Evolutionary conservation across 192 early-diverging fungal genomes (phyloP).

Genomic region (Lobosporangium transversale): DNA sequence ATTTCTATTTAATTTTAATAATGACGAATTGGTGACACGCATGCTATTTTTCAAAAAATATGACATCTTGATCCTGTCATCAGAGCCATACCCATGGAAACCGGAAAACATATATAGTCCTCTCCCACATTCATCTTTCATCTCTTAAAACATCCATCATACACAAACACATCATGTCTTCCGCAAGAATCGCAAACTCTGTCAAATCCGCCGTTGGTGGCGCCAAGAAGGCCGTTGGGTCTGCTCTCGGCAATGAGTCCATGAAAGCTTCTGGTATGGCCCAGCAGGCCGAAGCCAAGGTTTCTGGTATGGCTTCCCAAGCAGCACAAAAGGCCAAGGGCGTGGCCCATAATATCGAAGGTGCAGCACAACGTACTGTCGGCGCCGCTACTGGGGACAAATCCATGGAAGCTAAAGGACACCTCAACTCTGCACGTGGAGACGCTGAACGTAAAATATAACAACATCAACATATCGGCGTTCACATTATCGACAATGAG

Average conservation of each 20-base stretch:
- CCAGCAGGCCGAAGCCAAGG: constrained; percentile 25
- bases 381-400: constrained; percentile 16
- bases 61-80: too few species aligned
- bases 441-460: constrained; percentile 28
- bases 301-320: constrained; percentile 7
- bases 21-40: too few species aligned
- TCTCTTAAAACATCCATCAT: background rate
- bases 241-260: constrained; percentile 24
- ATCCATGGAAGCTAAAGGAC: constrained; percentile 20
- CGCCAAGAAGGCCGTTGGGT: constrained; percentile 34
- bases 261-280: constrained; percentile 30
- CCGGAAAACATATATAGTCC: too few species aligned
- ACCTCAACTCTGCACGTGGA: constrained; percentile 8
- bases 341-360: constrained; percentile 17
- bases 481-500: too few species aligned
- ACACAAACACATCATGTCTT: constrained; percentile 9
- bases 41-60: too few species aligned
- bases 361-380: constrained; percentile 9
- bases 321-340: constrained; percentile 23
- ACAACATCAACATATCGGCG: too few species aligned
- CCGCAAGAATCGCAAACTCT: constrained; percentile 20
- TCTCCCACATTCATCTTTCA: too few species aligned
- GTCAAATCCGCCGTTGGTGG: constrained; percentile 28
- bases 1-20: too few species aligned
- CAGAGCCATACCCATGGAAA: too few species aligned